Evolutionary conservation across 1,284 basidiomycete species (phyloP).

Genomic region (Cutaneotrichosporon dermatis): DNA sequence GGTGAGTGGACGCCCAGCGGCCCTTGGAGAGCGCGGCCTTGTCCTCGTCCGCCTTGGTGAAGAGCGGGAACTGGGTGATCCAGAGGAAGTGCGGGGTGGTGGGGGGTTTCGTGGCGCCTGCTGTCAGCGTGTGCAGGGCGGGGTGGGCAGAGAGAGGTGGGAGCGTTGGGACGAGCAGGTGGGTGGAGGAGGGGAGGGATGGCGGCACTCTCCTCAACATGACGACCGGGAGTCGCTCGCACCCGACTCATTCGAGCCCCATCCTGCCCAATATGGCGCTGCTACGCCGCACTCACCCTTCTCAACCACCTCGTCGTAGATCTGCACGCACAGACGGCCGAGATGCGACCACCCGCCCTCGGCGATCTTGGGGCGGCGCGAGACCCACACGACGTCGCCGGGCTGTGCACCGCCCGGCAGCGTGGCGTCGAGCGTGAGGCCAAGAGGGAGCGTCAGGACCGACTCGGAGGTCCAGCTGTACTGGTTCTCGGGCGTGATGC

Average conservation of each 20-base stretch:
- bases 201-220: too few relatives aligned
- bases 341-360: conserved; percentile 80
- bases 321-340: conserved; percentile 64
- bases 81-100: conserved; percentile 76
- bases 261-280: too few relatives aligned
- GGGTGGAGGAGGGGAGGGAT: too few relatives aligned
- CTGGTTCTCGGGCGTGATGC: conserved; percentile 40
- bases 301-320: conserved; percentile 62
- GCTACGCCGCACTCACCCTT: conserved; percentile 54
- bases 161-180: too few relatives aligned
- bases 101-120: conserved; percentile 58
- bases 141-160: too few relatives aligned
- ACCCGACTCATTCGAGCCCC: too few relatives aligned
- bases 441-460: conserved; percentile 37
- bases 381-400: conserved; percentile 56
- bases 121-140: background rate
- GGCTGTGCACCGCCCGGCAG: conserved; percentile 42
- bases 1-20: conserved; percentile 84
- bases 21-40: conserved; percentile 78
- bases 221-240: too few relatives aligned
- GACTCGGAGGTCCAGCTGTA: conserved; percentile 40
- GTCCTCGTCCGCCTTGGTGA: conserved; percentile 80
- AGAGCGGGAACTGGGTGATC: conserved; percentile 96
- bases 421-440: conserved; percentile 32
- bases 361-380: conserved; percentile 51